Evolutionary conservation across 73 alveolate genomes (phyloP), one percentile per base, ranked within the genome.

Genomic region (Blepharisma japonicum): DNA sequence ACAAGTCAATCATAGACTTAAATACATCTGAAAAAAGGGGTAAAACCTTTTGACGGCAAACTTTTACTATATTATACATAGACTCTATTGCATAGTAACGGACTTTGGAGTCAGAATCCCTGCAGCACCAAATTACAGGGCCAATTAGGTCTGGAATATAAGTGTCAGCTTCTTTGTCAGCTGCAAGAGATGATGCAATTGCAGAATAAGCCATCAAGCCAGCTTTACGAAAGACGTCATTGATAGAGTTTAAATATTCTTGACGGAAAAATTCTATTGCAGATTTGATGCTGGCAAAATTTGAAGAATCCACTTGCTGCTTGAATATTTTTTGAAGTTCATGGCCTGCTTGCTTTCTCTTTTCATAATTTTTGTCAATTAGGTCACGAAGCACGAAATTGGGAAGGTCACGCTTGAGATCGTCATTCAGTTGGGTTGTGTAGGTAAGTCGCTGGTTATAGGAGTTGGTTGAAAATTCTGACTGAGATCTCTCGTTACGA

Each of bases 171-270:
- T 61, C 74, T 9, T 61, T 39, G 14, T 61, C 18, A 9, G 18
- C 11, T n/a, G 39, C 11, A 18, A 25, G 38, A 5, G 47, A 14
- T 61, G 74, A 61, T 61, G 47, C 74, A 18, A 61, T 61, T 25
- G 74, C 74, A 25, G 74, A 61, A 61, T 18, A 61, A 20, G 74
- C 74, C 74, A 61, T 61, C 74, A 61, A 39, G 18, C 74, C 74
- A 2, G 74, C 74, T 25, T 61, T n/a, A 20, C 74, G 39, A 25
- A 14, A 61, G 47, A 14, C 23, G 11, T 61, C 74, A 61, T 61
- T 39, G 14, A 61, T 39, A 2, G 74, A 61, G 14, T 14, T 8
- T 14, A 61, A 39, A 4, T 18, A 61, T 9, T 14, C 74, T 9
- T 61, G 47, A 25, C 23, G 39, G 23, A 61, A 61, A 39, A 18